Evolutionary conservation across 305 asterid genomes (phyloP).

Genomic region (Fraxinus latifolia): DNA sequence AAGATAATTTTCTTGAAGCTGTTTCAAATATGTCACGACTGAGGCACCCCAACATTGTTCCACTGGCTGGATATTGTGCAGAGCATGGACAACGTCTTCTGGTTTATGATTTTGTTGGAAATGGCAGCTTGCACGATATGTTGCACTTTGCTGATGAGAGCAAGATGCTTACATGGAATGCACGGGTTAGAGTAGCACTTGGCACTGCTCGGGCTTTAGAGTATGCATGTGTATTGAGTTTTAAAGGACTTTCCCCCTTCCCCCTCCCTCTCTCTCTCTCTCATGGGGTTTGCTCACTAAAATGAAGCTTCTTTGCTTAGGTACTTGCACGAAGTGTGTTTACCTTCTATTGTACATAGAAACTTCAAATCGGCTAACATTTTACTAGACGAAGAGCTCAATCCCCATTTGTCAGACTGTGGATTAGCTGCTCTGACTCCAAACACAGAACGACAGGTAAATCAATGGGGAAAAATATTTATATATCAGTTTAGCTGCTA

Average conservation of each 20-base stretch:
- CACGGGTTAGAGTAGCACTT: constrained; percentile 90
- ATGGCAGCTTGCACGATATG: constrained; percentile 87
- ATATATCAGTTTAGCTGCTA: not conserved
- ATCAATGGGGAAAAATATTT: constrained; percentile 1
- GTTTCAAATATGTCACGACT: constrained; percentile 83
- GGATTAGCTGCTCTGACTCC: constrained; percentile 87
- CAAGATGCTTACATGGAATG: constrained; percentile 85
- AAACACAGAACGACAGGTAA: constrained; percentile 85
- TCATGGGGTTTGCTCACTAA: constrained; percentile 18
- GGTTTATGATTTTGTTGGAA: constrained; percentile 71
- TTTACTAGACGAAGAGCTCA: constrained; percentile 84
- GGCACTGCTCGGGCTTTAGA: constrained; percentile 98
- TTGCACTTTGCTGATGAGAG: constrained; percentile 86
- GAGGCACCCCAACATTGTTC: constrained; percentile 87
- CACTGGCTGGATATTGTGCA: constrained; percentile 77
- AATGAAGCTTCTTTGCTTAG: constrained; percentile 38
- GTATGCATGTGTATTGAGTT: constrained; percentile 44
- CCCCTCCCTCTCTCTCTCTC: not conserved
- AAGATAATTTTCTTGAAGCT: constrained; percentile 84
- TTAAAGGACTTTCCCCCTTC: not conserved
- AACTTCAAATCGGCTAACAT: constrained; percentile 95
- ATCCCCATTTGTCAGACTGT: constrained; percentile 91
- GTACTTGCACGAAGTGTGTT: constrained; percentile 98
- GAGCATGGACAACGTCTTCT: constrained; percentile 94
- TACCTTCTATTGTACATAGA: constrained; percentile 90